These are phyloP conservation scores for Penicillium sp. DNA, from an alignment of 2,329 filamentous ascomycete genomes.

Conservation along the genomic window DNA sequence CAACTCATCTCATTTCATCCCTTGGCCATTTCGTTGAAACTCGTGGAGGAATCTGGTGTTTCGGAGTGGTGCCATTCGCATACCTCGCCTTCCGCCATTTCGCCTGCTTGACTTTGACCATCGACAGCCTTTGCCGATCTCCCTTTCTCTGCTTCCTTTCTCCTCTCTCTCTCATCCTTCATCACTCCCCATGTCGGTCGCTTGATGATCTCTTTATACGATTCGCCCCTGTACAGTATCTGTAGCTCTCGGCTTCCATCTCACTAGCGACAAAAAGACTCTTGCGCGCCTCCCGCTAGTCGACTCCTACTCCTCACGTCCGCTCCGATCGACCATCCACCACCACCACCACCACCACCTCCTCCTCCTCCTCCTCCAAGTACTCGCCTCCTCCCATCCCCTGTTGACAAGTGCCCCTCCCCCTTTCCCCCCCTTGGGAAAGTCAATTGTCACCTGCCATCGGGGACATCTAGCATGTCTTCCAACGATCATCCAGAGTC, in stretches of 20 bases:
- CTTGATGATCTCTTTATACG: neutral
- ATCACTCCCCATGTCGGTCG: conserved; percentile 1
- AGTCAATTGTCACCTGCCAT: conserved; percentile 19
- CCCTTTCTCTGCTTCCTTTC: too few relatives aligned
- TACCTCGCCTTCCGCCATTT: too few relatives aligned
- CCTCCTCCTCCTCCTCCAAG: conserved; percentile 2
- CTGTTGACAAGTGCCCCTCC: conserved; percentile 2
- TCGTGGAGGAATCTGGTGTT: too few relatives aligned
- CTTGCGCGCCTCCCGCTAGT: conserved; percentile 6
- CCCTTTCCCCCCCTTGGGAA: conserved; percentile 10
- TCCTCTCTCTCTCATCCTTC: conserved; percentile 3
- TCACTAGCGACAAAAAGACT: neutral
- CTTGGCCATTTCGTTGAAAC: neutral
- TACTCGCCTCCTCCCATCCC: neutral
- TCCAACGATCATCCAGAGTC: conserved; percentile 28
- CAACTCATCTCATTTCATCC: neutral
- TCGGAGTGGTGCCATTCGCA: too few relatives aligned
- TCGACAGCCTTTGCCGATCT: too few relatives aligned
- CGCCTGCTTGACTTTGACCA: too few relatives aligned
- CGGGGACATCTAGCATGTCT: conserved; percentile 26
- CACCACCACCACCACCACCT: conserved; percentile 2
- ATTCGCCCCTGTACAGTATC: conserved; percentile 1
- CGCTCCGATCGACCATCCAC: conserved; percentile 19
- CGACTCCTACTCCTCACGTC: conserved; percentile 33
- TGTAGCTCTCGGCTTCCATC: too few relatives aligned